phyloP scores from a whole-genome alignment of 2,329 filamentous ascomycete species.

The Didymella sp. region DNA sequence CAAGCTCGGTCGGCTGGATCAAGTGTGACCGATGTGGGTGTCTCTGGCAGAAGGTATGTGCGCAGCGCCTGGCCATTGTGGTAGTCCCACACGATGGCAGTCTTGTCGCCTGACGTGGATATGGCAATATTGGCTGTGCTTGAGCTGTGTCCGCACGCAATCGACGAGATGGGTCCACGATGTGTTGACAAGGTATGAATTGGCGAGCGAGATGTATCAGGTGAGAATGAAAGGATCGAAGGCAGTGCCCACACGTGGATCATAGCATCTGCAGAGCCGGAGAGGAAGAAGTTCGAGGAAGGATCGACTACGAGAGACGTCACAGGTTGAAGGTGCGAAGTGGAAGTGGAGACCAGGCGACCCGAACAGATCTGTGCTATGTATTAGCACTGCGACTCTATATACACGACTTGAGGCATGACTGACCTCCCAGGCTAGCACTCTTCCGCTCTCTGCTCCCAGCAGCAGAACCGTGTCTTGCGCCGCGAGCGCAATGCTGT shows the following conservation, averaged over 20 bases:
- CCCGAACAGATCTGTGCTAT: constrained; percentile 71
- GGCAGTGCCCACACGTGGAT: constrained; percentile 90
- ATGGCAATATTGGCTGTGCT: constrained; percentile 82
- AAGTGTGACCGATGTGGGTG: constrained; percentile 74
- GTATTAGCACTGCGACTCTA: constrained; percentile 21
- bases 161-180: constrained; percentile 71
- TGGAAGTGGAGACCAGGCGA: constrained; percentile 75
- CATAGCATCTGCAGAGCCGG: constrained; percentile 84
- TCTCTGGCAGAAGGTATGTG: constrained; percentile 79
- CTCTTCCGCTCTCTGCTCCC: constrained; percentile 82
- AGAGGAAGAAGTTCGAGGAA: constrained; percentile 75
- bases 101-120: constrained; percentile 84
- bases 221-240: constrained; percentile 70
- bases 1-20: constrained; percentile 85
- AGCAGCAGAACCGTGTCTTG: constrained; percentile 73
- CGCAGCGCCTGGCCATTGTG: constrained; percentile 76
- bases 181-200: constrained; percentile 80
- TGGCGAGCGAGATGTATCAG: constrained; percentile 66
- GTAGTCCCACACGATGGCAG: constrained; percentile 93
- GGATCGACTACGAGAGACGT: constrained; percentile 75
- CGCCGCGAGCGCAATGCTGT: constrained; percentile 74
- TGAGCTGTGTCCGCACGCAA: constrained; percentile 69
- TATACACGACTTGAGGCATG: constrained; percentile 8
- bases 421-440: constrained; percentile 91
- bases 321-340: constrained; percentile 80